Base-by-base conservation (phyloP, 2,329 filamentous ascomycete genomes). In the Fusarium miscanthi region DNA sequence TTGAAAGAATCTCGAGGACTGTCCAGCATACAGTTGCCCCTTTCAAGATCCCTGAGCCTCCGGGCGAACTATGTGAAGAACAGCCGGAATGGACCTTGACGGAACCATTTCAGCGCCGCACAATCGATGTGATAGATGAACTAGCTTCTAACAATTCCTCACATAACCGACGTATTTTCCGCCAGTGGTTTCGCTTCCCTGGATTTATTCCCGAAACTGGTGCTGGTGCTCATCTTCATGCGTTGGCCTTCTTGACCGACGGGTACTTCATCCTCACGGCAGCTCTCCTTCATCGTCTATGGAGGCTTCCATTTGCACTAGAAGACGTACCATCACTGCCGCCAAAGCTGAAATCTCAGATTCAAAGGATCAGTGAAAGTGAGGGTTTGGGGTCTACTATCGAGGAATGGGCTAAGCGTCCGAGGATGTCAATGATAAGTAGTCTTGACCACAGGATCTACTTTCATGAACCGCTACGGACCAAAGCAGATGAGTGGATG, bases 1-100 rank as follows among this genome's bases (percentile, higher is more conserved):
- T 7, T 14, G 8, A 12, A n/a, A 37, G 3, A 19, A 6, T 14
- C 3, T 2, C 13, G 12, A 1, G 13, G 11, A 9, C 17, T 14
- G 19, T 52, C 3, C n/a, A 37, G 16, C 48, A 37, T 3, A 19
- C 48, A 52, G 13, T 21, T 19, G 17, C 31, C 16, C 17, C 17
- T 6, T 35, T 35, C 19, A 8, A 37, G 11, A 13, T 33, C 13
- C 21, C 35, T 23, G 23, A 13, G 8, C 31, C n/a, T 9, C 48
- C 33, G 0, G 23, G 3, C 17, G 31, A 16, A 52, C 2, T 14
- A 6, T 21, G 11, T 23, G 33, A 25, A 52, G 48, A 52, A 13
- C 12, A 14, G 17, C 33, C 33, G 6, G 48, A 52, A 52, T 52
- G 48, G 48, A 52, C 48, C 23, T 25, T 33, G 17, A 23, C 23